A percentile compares a stretch with the other conserved stretches of the same genome.
Evolutionary conservation across 2,329 filamentous ascomycete species (phyloP).

Genomic region (Exophiala sp.): DNA sequence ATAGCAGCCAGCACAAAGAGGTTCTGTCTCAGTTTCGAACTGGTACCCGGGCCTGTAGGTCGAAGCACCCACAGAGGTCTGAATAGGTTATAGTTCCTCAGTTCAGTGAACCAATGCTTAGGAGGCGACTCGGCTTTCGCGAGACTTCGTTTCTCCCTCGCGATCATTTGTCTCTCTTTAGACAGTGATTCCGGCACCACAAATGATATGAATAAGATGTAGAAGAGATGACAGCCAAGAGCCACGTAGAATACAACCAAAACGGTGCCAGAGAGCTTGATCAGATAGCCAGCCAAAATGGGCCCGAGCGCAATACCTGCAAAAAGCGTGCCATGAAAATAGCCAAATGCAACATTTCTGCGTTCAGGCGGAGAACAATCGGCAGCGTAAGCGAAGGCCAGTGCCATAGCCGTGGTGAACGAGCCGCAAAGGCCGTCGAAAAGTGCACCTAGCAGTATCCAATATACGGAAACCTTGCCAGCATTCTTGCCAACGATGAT

Average conservation of each 20-base stretch:
- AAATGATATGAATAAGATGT: slow-evolving; percentile 68
- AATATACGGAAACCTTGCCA: slow-evolving; percentile 68
- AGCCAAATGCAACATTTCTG: slow-evolving; percentile 80
- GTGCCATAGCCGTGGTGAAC: slow-evolving; percentile 75
- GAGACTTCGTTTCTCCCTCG: slow-evolving; percentile 63
- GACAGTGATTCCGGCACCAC: slow-evolving; percentile 82
- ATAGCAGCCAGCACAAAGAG: slow-evolving; percentile 75
- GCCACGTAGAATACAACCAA: slow-evolving; percentile 82
- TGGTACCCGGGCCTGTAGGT: slow-evolving; percentile 64
- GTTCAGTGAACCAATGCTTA: slow-evolving; percentile 37
- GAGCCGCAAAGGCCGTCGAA: slow-evolving; percentile 84
- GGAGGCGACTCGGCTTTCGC: slow-evolving; percentile 37
- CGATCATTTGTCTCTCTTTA: slow-evolving; percentile 64
- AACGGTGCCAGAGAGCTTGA: slow-evolving; percentile 70
- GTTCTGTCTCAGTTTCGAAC: slow-evolving; percentile 66
- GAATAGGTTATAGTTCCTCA: slow-evolving; percentile 63
- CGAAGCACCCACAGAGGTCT: slow-evolving; percentile 73
- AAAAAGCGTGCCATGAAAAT: slow-evolving; percentile 86
- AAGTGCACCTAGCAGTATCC: slow-evolving; percentile 71
- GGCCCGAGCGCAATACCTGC: slow-evolving; percentile 85
- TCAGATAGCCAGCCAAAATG: slow-evolving; percentile 72
- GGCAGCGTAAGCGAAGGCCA: slow-evolving; percentile 81
- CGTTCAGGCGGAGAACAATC: slow-evolving; percentile 81
- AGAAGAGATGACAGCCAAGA: slow-evolving; percentile 67
- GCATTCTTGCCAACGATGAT: slow-evolving; percentile 75